Evolutionary conservation across 1,284 basidiomycete genomes (phyloP), one percentile per base, ranked within the genome.

Genomic region (Rhodotorula sp.): DNA sequence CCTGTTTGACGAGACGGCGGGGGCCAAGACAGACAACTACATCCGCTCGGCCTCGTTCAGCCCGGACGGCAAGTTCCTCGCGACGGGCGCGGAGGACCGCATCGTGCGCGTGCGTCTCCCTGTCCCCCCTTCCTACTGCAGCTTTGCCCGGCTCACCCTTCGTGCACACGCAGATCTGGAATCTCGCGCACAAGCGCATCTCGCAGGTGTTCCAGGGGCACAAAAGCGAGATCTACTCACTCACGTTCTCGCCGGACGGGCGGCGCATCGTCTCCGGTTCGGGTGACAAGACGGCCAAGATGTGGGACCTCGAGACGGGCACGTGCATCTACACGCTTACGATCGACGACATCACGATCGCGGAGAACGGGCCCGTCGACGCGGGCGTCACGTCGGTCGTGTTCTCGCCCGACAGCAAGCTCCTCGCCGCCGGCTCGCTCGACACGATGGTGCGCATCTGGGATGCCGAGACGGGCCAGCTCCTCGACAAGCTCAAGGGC

Each of bases 221-320:
- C 82, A 88, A 89, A 80, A 90, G 92, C 79, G 93, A 94, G 82
- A 93, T 96, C 77, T 96, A 94, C 82, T 91, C 91, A 10, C 87
- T 96, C 70, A 91, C 93, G 80, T 94, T 93, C 81, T 90, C 90
- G 17, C 83, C 86, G 36, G 91, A 95, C 78, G 92, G 92, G 13
- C 85, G 88, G 22, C 87, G 90, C 76, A 88, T 96, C 72, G 90
- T 93, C n/a, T 92, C 90, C 21, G 93, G 92, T 27, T 92, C 91
- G 0, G 91, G 91, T 10, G 94, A 96, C 83, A 90, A 90, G 82
- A 93, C 91, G 19, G 90, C 91, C n/a, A 86, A 90, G 60, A 89
- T 95, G 69, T 96, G 93, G 93, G 89, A 94, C 80, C 88, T 92
- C 82, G 84, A 87, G 36, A 86, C 86, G 29, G 87, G 88, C 22